Percentiles rank a stretch among this genome's conserved stretches.
Conservation (phyloP, 2,329 filamentous ascomycete genomes). For the Fusarium ambrosium region DNA sequence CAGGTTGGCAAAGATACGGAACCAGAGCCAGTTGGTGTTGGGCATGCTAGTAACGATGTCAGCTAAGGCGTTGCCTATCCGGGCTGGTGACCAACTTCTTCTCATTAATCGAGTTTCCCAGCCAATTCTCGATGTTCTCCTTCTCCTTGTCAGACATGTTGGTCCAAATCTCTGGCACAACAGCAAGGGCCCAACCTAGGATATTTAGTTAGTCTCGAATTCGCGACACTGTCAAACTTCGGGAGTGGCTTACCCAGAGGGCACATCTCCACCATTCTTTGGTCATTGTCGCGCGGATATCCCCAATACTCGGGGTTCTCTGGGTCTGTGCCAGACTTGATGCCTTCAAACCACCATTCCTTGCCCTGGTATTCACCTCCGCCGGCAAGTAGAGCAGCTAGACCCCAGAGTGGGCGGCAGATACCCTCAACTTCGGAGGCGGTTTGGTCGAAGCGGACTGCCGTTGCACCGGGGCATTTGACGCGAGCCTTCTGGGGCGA, state of each 20-base stretch:
- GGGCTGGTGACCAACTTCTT: constrained; percentile 67
- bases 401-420: constrained; percentile 81
- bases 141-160: constrained; percentile 73
- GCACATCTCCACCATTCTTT: constrained; percentile 89
- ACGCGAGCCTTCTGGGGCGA: constrained; percentile 75
- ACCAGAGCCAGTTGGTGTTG: constrained; percentile 81
- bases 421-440: constrained; percentile 84
- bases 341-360: constrained; percentile 74
- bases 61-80: constrained; percentile 3
- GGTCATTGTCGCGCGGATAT: constrained; percentile 80
- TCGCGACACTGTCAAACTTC: neutral
- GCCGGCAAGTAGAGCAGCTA: constrained; percentile 78
- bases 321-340: constrained; percentile 79
- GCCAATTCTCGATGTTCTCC: constrained; percentile 77
- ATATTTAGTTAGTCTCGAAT: constrained; percentile 9
- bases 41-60: constrained; percentile 69
- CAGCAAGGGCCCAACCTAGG: constrained; percentile 76
- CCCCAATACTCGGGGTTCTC: constrained; percentile 81
- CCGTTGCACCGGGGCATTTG: constrained; percentile 76
- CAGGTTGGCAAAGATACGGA: constrained; percentile 86
- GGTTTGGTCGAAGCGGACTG: constrained; percentile 82
- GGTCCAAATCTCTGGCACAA: constrained; percentile 76
- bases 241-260: constrained; percentile 67
- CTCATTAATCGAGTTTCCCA: constrained; percentile 81
- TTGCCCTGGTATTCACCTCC: constrained; percentile 74